A percentile compares a stretch with the other conserved stretches of the same genome.
Evolutionary conservation across 352 stramenopile species (phyloP).

Genomic region (Phytophthora brassicae): DNA sequence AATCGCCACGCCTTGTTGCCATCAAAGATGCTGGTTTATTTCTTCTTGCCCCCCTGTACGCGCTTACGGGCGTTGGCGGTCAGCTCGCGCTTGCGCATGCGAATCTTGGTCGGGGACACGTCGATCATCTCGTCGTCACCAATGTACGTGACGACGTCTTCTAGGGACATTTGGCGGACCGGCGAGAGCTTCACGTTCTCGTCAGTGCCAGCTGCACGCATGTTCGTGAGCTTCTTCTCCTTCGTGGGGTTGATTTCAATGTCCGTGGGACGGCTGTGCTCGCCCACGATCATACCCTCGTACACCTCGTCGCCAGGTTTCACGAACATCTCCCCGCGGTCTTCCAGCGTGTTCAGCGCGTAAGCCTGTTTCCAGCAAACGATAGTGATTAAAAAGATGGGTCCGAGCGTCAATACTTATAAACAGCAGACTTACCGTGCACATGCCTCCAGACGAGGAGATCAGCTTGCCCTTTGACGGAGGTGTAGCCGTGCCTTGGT

Average conservation of each 20-base stretch:
- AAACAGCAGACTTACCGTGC: constrained; percentile 42
- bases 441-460: constrained; percentile 64
- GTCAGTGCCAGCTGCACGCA: constrained; percentile 94
- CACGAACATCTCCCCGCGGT: constrained; percentile 96
- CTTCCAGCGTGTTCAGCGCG: constrained; percentile 91
- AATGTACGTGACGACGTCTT: constrained; percentile 98
- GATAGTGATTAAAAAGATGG: not conserved
- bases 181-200: constrained; percentile 95
- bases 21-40: constrained; percentile 34
- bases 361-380: constrained; percentile 63
- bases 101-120: constrained; percentile 94
- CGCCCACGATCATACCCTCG: constrained; percentile 97
- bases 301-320: constrained; percentile 95
- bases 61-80: constrained; percentile 65
- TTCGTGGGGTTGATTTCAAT: constrained; percentile 98
- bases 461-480: constrained; percentile 88
- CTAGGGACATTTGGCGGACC: constrained; percentile 92
- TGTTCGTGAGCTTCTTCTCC: constrained; percentile 97
- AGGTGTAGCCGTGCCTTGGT: constrained; percentile 63
- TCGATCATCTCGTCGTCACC: constrained; percentile 98
- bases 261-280: constrained; percentile 94
- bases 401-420: not conserved
- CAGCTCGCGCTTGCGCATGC: constrained; percentile 87
- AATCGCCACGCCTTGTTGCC: constrained; percentile 13
- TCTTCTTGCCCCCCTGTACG: constrained; percentile 43